Evolutionary conservation across 2,329 filamentous ascomycete genomes (phyloP), one percentile per base, ranked within the genome.

Genomic region (Exophiala calicioides): DNA sequence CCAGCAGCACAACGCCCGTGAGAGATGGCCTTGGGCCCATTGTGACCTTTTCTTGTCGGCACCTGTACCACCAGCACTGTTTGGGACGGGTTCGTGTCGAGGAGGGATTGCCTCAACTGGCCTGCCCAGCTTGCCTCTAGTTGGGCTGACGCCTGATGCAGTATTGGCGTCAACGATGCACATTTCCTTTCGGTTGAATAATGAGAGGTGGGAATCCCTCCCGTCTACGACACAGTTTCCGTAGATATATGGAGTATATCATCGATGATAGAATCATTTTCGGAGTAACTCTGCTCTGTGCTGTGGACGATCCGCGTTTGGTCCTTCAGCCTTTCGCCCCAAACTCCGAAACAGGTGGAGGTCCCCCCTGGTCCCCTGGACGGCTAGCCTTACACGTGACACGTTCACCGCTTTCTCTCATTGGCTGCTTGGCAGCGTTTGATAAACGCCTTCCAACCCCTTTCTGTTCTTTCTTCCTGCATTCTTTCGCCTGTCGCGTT

Each of bases 1-100:
- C 37, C 5, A 35, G 24, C 42, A 47, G 23, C 36, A 31, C 16
- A 12, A 29, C n/a, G 16, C 26, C 15, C 3, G 9, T 31, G 15
- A 23, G 23, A 16, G 31, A 37, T 13, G 34, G 33, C 12, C 27
- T 47, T 13, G 63, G 63, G 5, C 63, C 71, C 0, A 58, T 71
- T 19, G 63, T 76, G 24, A 65, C 74, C 12, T 76, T 76, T 57
- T 68, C 71, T 7, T 76, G 73, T 58, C 66, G 73, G 42, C 73
- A 76, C 60, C 49, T 74, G 37, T 76, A 73, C 58, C 73, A 76
- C 58, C 68, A 66, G 18, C 62, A 61, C 27, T 76, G 73, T 60
- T 56, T 76, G 42, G 45, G 67, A 49, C 61, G 66, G 39, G 53
- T 54, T 43, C 43, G 41, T 15, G 62, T 41, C 53, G 50, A 47